phyloP scores from a whole-genome alignment of 2,329 filamentous ascomycete species.

The Verticillium albo-atrum region DNA sequence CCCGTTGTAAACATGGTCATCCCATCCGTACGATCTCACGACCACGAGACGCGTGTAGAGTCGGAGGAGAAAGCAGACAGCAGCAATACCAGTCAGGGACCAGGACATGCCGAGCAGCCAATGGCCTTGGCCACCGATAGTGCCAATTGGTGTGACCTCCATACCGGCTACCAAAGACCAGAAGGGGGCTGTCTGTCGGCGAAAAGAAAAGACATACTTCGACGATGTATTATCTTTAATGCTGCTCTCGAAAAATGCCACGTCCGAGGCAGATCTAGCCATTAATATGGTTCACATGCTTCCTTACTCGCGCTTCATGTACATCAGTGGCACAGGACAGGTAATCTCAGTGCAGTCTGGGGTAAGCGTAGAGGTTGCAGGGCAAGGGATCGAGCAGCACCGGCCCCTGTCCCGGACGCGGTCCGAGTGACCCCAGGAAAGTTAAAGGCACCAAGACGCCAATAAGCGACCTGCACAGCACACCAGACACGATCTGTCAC shows the following conservation, averaged over 20 bases:
- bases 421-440: not conserved
- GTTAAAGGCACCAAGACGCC: not conserved
- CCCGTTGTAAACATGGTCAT: too few relatives aligned
- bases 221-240: not conserved
- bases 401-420: not conserved
- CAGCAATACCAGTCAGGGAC: constrained; percentile 14
- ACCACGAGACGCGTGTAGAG: constrained; percentile 21
- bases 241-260: not conserved
- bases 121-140: not conserved
- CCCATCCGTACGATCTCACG: not conserved
- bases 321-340: not conserved
- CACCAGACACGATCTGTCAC: not conserved
- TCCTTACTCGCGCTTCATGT: too few relatives aligned
- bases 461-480: not conserved
- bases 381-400: not conserved
- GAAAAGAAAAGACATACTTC: not conserved
- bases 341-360: not conserved
- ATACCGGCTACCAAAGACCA: not conserved
- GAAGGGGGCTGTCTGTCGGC: too few relatives aligned
- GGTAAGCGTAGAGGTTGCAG: not conserved
- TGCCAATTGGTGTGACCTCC: not conserved
- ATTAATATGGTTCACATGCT: not conserved
- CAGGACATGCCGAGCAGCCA: constrained; percentile 17
- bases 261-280: not conserved
- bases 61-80: constrained; percentile 24